Evolutionary conservation across 2,329 filamentous ascomycete genomes (phyloP), one percentile per base, ranked within the genome.

Genomic region (Hysterium pulicare): DNA sequence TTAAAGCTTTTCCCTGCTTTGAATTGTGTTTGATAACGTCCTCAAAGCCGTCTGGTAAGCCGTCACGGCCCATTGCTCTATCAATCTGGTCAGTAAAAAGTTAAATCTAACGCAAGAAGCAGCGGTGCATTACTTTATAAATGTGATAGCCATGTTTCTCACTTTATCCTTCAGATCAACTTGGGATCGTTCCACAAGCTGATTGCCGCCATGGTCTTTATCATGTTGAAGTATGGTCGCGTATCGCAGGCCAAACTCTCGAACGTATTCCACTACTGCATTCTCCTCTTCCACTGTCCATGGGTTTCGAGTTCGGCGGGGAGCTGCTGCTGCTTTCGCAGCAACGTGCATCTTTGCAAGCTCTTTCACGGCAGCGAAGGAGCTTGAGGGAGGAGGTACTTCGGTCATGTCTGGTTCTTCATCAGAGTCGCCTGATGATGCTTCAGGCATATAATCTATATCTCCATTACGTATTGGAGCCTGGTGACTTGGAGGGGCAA

Each of bases 151-250:
- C 56, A 72, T 65, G 33, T 61, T 70, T 37, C 67, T 54, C 10
- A 60, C 68, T 46, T 72, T 72, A 34, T 72, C 70, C 47, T 72
- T 72, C 6, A 81, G 46, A 33, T 78, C 74, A 2, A 78, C 75
- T 45, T 82, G 75, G 5, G 59, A 66, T 2, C 79, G 68, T 3
- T 58, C 49, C 9, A 63, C 53, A 16, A 66, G 41, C 8, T 58
- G 33, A 32, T 62, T 58, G 9, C 41, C 24, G 0, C 51, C 49
- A 2, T 45, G 48, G 2, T 34, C 33, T 5, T 34, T 26, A 37
- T 66, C 61, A n/a, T 50, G 26, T 17, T 42, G 33, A 4, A 59
- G 31, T 34, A 85, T 77, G 0, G 40, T 20, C 2, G 75, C 48
- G 67, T 76, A 85, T 8, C 57, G 58, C 4, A 61, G 64, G 1